phyloP scores from a whole-genome alignment of 352 stramenopile species.

The Phytopythium litorale region DNA sequence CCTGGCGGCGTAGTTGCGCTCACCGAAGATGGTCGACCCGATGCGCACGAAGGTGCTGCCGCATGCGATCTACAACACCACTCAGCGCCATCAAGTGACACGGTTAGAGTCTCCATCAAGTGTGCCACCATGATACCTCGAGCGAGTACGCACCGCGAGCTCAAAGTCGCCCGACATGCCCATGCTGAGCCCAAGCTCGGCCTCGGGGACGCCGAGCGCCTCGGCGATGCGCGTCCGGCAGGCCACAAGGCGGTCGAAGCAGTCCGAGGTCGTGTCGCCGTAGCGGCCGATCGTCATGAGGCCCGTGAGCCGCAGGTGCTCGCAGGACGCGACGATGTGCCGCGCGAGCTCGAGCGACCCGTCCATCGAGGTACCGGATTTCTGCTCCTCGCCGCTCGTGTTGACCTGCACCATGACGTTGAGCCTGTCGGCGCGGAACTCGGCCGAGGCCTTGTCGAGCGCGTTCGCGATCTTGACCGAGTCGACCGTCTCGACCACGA shows the following conservation, averaged over 20 bases:
- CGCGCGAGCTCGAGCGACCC: slow-evolving; percentile 75
- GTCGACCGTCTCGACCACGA: slow-evolving; percentile 96
- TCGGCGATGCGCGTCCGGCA: slow-evolving; percentile 71
- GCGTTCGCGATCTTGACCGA: slow-evolving; percentile 96
- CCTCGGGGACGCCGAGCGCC: slow-evolving; percentile 51
- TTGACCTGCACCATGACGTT: slow-evolving; percentile 98
- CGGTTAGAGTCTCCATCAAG: not conserved
- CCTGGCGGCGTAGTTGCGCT: slow-evolving; percentile 85
- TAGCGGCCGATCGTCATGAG: slow-evolving; percentile 99
- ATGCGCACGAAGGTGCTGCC: slow-evolving; percentile 96
- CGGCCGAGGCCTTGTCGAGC: slow-evolving; percentile 85
- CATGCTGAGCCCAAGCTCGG: slow-evolving; percentile 95
- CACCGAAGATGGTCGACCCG: slow-evolving; percentile 98
- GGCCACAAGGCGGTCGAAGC: slow-evolving; percentile 87
- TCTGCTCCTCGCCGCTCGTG: slow-evolving; percentile 97
- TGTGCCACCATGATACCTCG: not conserved
- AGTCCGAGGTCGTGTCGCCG: slow-evolving; percentile 88
- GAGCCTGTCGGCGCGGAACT: slow-evolving; percentile 72
- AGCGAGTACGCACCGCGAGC: slow-evolving; percentile 60
- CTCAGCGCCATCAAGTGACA: not conserved
- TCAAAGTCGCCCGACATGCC: slow-evolving; percentile 99
- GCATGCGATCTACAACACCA: slow-evolving; percentile 81
- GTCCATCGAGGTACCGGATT: slow-evolving; percentile 88
- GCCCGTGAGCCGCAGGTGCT: slow-evolving; percentile 91
- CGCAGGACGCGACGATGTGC: slow-evolving; percentile 90